Percentiles rank a stretch among this genome's conserved stretches.
Conservation (phyloP, 1,284 basidiomycete species). For the Athelia sp. region DNA sequence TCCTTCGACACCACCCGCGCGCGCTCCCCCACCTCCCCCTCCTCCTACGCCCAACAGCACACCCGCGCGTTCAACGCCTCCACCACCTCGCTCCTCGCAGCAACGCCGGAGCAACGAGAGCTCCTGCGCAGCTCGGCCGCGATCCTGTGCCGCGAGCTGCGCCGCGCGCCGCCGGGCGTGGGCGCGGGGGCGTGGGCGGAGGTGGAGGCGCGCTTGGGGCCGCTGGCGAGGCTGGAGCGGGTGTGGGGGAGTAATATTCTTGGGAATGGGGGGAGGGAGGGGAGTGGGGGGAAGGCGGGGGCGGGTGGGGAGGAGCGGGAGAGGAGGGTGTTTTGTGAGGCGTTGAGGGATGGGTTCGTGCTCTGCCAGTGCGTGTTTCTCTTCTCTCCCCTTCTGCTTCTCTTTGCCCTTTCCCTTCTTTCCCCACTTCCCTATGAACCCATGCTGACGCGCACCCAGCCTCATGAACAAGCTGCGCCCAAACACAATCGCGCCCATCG, state of each 20-base stretch:
- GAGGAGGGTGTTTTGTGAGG: conserved; percentile 63
- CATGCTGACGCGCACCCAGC: conserved; percentile 40
- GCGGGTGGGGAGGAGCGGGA: conserved; percentile 69
- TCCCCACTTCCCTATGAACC: conserved; percentile 12
- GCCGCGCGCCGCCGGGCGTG: conserved; percentile 50
- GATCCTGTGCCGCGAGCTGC: conserved; percentile 59
- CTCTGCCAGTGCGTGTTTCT: conserved; percentile 75
- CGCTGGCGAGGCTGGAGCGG: conserved; percentile 61
- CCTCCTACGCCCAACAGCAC: conserved; percentile 36
- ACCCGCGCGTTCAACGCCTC: conserved; percentile 52
- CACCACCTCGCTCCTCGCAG: conserved; percentile 40
- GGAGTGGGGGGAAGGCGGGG: conserved; percentile 32
- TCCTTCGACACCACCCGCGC: conserved; percentile 31
- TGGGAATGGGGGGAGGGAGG: conserved; percentile 23
- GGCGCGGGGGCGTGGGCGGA: conserved; percentile 61
- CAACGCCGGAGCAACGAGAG: conserved; percentile 56
- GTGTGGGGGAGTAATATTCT: conserved; percentile 59
- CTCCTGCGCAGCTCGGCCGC: conserved; percentile 56
- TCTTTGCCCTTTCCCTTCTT: conserved; percentile 9
- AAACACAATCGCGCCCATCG: conserved; percentile 55
- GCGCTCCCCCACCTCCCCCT: conserved; percentile 35
- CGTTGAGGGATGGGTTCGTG: conserved; percentile 77
- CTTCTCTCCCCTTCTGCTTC: too few relatives aligned
- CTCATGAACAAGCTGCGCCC: conserved; percentile 70
- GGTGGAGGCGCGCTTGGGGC: conserved; percentile 61